Conservation (phyloP, 805 yeast genomes). For the Candida golubevii region DNA sequence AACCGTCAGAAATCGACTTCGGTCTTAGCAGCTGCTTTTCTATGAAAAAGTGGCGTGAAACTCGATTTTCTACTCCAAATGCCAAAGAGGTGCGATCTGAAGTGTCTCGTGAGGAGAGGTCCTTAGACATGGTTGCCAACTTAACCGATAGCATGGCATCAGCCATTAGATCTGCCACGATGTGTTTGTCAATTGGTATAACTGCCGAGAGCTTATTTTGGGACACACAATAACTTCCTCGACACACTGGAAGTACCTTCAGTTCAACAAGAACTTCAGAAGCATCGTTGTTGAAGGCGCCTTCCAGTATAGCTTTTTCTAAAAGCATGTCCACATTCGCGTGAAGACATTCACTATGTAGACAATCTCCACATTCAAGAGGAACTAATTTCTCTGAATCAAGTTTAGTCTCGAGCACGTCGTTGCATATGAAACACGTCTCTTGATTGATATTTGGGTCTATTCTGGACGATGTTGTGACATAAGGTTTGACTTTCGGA, state of each 20-base stretch:
- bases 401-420: slow-evolving; percentile 43
- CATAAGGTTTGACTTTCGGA: slow-evolving; percentile 10
- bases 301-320: slow-evolving; percentile 5
- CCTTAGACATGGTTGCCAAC: slow-evolving; percentile 4
- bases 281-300: not conserved
- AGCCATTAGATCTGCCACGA: slow-evolving; percentile 5
- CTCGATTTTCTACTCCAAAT: slow-evolving; percentile 7
- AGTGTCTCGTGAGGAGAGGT: not conserved
- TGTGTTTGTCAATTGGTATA: slow-evolving; percentile 9
- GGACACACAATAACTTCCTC: slow-evolving; percentile 9
- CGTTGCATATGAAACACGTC: slow-evolving; percentile 50
- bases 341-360: slow-evolving; percentile 56
- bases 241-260: slow-evolving; percentile 11
- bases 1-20: not conserved
- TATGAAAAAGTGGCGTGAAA: slow-evolving; percentile 8
- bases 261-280: not conserved
- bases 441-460: slow-evolving; percentile 3
- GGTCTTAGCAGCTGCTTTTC: slow-evolving; percentile 12
- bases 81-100: slow-evolving; percentile 1
- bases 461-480: slow-evolving; percentile 2
- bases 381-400: slow-evolving; percentile 43
- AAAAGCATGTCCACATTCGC: slow-evolving; percentile 10
- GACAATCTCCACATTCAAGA: slow-evolving; percentile 50
- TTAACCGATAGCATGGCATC: slow-evolving; percentile 13
- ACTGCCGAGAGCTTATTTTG: not conserved